These are phyloP conservation scores for Colletotrichum cuscutae DNA, from an alignment of 2,329 filamentous ascomycete species.

Conservation along the genomic window DNA sequence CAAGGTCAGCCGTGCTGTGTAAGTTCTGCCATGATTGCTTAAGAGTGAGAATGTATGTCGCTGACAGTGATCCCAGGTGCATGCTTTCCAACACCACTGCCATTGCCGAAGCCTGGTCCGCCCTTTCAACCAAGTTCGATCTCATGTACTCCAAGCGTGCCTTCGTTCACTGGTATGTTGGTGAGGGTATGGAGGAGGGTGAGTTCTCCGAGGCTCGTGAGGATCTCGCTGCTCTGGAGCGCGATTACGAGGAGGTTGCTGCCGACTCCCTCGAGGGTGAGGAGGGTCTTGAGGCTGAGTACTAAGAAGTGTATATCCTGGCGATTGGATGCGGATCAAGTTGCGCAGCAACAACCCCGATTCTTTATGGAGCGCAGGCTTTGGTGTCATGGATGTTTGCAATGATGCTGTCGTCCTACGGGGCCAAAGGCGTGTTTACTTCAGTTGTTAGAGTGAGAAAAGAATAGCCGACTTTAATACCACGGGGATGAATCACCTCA, in stretches of 20 bases:
- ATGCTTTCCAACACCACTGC: slow-evolving; percentile 99
- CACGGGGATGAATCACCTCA: slow-evolving; percentile 23
- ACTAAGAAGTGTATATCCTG: slow-evolving; percentile 65
- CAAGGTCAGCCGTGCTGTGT: slow-evolving; percentile 98
- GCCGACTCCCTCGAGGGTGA: slow-evolving; percentile 92
- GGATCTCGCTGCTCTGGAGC: slow-evolving; percentile 96
- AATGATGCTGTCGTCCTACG: slow-evolving; percentile 9
- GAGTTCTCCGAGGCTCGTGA: slow-evolving; percentile 99
- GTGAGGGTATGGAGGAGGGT: slow-evolving; percentile 99
- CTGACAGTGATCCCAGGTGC: slow-evolving; percentile 66
- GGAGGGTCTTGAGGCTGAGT: slow-evolving; percentile 88
- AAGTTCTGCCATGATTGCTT: slow-evolving; percentile 59
- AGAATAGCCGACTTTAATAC: slow-evolving; percentile 35
- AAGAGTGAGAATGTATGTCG: not conserved
- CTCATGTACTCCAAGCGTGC: slow-evolving; percentile 99
- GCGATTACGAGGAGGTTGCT: slow-evolving; percentile 98
- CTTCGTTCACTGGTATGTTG: slow-evolving; percentile 99
- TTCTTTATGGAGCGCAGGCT: slow-evolving; percentile 17
- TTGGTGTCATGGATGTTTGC: slow-evolving; percentile 15
- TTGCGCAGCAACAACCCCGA: slow-evolving; percentile 14
- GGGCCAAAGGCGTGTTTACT: slow-evolving; percentile 30
- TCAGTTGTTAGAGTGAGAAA: slow-evolving; percentile 35
- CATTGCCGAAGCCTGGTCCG: slow-evolving; percentile 97
- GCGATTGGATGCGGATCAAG: slow-evolving; percentile 32
- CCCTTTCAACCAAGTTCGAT: slow-evolving; percentile 97